phyloP scores from a whole-genome alignment of 352 stramenopile species.

The Phytopythium aichiense region DNA sequence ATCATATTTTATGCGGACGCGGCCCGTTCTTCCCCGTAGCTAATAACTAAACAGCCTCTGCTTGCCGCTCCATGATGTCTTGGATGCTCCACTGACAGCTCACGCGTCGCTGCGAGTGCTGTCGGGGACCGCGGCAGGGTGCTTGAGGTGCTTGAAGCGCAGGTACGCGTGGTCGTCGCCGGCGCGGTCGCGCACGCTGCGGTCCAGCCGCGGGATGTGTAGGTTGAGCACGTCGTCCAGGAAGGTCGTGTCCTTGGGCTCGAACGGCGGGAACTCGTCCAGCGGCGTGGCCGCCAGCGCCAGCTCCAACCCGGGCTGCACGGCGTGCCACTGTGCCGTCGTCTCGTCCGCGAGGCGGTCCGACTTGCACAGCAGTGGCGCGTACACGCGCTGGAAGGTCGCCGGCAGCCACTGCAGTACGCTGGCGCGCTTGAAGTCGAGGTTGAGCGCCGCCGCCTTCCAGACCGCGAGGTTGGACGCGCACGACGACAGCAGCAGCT shows the following conservation, averaged over 20 bases:
- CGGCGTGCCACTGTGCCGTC: conserved; percentile 59
- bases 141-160: conserved; percentile 75
- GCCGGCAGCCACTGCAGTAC: conserved; percentile 71
- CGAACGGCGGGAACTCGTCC: conserved; percentile 57
- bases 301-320: conserved; percentile 71
- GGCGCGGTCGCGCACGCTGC: conserved; percentile 72
- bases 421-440: conserved; percentile 63
- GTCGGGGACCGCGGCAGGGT: neutral
- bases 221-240: conserved; percentile 76
- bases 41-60: neutral
- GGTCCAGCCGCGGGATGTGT: conserved; percentile 75
- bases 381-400: conserved; percentile 73
- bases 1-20: too few relatives aligned
- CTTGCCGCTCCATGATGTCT: neutral
- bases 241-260: conserved; percentile 55
- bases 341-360: conserved; percentile 77
- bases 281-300: conserved; percentile 55
- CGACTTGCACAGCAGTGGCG: conserved; percentile 66
- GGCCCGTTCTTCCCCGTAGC: neutral
- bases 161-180: conserved; percentile 82
- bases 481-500: conserved; percentile 64
- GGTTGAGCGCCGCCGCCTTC: conserved; percentile 59
- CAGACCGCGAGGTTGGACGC: conserved; percentile 65
- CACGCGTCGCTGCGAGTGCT: neutral
- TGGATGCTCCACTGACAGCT: neutral